Evolutionary conservation across 805 yeast genomes (phyloP).

Genomic region (Candida oleophila): DNA sequence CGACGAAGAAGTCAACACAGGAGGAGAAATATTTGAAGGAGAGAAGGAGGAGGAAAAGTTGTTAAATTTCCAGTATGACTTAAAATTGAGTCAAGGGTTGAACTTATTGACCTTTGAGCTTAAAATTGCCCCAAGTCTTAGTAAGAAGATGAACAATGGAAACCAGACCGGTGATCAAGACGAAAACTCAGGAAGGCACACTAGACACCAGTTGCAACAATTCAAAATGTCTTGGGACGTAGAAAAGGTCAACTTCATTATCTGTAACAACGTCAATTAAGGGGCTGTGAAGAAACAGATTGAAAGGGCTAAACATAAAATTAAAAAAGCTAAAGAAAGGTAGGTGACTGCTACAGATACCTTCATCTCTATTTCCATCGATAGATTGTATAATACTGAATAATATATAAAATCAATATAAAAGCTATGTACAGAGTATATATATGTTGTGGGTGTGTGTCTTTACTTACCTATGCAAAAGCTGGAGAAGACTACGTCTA

Average conservation of each 20-base stretch:
- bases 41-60: conserved; percentile 21
- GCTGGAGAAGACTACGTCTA: conserved; percentile 86
- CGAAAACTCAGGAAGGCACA: conserved; percentile 36
- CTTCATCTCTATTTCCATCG: background rate
- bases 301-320: too few species aligned
- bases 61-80: conserved; percentile 33
- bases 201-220: conserved; percentile 46
- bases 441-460: background rate
- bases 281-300: too few species aligned
- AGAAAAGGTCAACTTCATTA: conserved; percentile 34
- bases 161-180: conserved; percentile 17
- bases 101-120: conserved; percentile 40
- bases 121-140: conserved; percentile 39
- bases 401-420: conserved; percentile 6
- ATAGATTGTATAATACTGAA: background rate
- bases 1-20: conserved; percentile 35
- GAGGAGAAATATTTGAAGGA: conserved; percentile 28
- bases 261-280: conserved; percentile 11
- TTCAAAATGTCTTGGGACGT: conserved; percentile 46
- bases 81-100: conserved; percentile 40
- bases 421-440: background rate
- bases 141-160: conserved; percentile 33
- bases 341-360: too few species aligned
- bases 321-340: too few species aligned
- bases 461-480: conserved; percentile 88